Evolutionary conservation across 768 basidiomycete genomes (phyloP).

Genomic region (Panaeolus cyanescens): DNA sequence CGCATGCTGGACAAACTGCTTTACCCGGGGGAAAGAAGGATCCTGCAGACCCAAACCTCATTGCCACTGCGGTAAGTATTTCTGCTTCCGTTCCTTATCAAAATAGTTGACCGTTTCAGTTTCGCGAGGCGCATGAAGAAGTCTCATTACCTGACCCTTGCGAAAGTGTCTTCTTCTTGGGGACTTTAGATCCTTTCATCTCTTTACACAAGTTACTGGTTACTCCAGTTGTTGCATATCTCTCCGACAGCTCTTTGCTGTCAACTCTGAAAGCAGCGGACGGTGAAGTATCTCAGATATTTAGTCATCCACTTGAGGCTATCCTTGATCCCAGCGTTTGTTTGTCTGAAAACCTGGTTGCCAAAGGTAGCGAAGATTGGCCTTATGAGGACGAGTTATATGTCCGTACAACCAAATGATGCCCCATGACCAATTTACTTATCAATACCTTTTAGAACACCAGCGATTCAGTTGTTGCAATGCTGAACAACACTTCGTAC

Average conservation of each 20-base stretch:
- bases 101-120: constrained; percentile 40
- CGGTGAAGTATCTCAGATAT: constrained; percentile 78
- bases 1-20: constrained; percentile 75
- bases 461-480: constrained; percentile 49
- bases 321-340: constrained; percentile 62
- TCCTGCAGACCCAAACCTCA: constrained; percentile 51
- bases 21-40: constrained; percentile 27
- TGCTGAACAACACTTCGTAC: constrained; percentile 56
- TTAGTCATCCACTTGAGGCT: constrained; percentile 77
- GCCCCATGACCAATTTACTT: neutral
- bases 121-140: constrained; percentile 86
- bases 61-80: constrained; percentile 73
- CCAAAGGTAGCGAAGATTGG: constrained; percentile 73
- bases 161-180: constrained; percentile 60
- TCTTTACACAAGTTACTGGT: constrained; percentile 72
- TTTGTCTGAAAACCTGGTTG: constrained; percentile 45
- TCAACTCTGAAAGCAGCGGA: constrained; percentile 52
- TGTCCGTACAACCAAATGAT: constrained; percentile 43
- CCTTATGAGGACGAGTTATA: constrained; percentile 72
- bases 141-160: constrained; percentile 65
- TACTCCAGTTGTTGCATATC: constrained; percentile 75
- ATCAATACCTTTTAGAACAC: constrained; percentile 43
- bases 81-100: neutral
- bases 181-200: constrained; percentile 65
- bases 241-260: constrained; percentile 58